Evolutionary conservation across 1,284 basidiomycete genomes (phyloP), one percentile per base, ranked within the genome.

Genomic region (Erythrobasidium hasegawianum): DNA sequence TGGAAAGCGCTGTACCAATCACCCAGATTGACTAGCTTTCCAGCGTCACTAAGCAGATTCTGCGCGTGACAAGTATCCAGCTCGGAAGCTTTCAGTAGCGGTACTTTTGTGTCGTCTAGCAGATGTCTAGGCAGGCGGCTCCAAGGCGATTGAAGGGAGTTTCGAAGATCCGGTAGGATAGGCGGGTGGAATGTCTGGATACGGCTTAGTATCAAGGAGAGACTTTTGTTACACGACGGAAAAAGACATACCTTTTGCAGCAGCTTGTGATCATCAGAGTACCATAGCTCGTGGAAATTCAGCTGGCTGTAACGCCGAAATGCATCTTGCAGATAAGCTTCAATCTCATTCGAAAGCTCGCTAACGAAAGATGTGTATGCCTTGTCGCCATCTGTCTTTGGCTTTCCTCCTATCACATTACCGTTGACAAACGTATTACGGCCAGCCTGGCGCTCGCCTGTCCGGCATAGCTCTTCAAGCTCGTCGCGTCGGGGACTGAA

Each of bases 1-100:
- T 72, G 68, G 43, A 71, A 75, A 1, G 69, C 69, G 1, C 41
- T 58, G 62, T 61, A 72, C 74, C 74, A 75, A 57, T 75, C 74
- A 2, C 69, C 71, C 13, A 75, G 55, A 45, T 75, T 75, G 52
- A 71, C 68, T 26, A 68, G 33, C 62, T 69, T 65, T 1, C 74
- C 74, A 49, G 70, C 64, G 18, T 73, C 72, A 13, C 58, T 41
- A 39, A 72, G 69, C 33, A 69, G 57, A 14, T 52, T 58, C 45
- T 65, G 49, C 33, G 56, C 49, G 26, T 22, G 26, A 24, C 62
- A 65, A 14, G 57, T 14, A 20, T 65, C 62, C 14, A 65, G 47
- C 18, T 45, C 43, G 11, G 57, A 54, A 7, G 26, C 26, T 47
- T 24, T 50, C 11, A 47, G 43, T 9, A 58, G 18, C 18, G 50